Evolutionary conservation across 495 filamentous ascomycete genomes (phyloP).

Genomic region (Pseudoneurospora amorphoporcata): DNA sequence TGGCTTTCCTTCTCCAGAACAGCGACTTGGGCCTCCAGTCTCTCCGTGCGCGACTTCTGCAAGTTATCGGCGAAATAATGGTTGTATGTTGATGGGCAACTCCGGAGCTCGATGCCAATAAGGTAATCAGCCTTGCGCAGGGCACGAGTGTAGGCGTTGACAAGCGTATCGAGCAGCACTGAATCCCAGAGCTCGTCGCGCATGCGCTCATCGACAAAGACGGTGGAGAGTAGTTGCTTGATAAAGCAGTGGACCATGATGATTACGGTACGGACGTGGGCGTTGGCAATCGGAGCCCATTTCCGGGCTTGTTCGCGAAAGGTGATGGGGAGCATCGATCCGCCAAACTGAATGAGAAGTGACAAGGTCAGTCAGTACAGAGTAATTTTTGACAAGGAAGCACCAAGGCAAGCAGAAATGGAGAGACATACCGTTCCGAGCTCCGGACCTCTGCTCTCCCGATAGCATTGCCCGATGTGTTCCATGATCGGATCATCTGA

Average conservation of each 20-base stretch:
- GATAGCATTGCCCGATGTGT: too few species aligned
- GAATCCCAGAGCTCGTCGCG: conserved; percentile 26
- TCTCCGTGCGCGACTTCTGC: conserved; percentile 22
- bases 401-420: too few species aligned
- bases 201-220: conserved; percentile 32
- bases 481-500: too few species aligned
- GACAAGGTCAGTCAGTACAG: background rate
- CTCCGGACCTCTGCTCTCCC: too few species aligned
- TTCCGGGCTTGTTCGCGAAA: conserved; percentile 44
- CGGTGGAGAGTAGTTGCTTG: conserved; percentile 17
- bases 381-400: too few species aligned
- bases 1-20: conserved; percentile 4
- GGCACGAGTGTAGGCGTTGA: conserved; percentile 30
- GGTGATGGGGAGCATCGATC: conserved; percentile 28
- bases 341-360: conserved; percentile 21
- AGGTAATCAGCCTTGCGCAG: conserved; percentile 36
- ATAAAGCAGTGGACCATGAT: conserved; percentile 40
- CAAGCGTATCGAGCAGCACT: conserved; percentile 34
- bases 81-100: conserved; percentile 38
- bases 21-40: conserved; percentile 7
- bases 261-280: conserved; percentile 38
- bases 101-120: conserved; percentile 37
- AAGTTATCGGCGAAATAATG: conserved; percentile 45
- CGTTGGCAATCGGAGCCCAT: conserved; percentile 20
- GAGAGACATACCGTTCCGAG: too few species aligned